These are phyloP conservation scores for Melastoma malabathricum DNA, from an alignment of 345 rosid genomes.

Conservation along the genomic window DNA sequence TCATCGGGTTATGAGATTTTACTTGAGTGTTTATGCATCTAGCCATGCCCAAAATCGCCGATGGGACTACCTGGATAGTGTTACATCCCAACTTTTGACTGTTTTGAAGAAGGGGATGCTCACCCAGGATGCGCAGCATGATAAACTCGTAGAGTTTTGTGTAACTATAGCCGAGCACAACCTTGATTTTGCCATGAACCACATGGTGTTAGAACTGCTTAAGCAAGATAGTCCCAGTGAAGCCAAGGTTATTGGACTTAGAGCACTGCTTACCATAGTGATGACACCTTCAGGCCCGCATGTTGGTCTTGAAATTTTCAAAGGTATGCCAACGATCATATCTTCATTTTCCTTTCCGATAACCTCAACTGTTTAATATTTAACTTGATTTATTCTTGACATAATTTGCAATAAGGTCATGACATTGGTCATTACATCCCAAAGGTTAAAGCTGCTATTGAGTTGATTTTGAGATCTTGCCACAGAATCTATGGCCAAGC, in stretches of 20 bases:
- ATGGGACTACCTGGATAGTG: constrained; percentile 98
- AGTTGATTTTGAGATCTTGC: constrained; percentile 84
- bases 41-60: constrained; percentile 82
- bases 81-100: constrained; percentile 88
- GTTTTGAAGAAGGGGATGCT: constrained; percentile 86
- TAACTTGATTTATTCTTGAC: constrained; percentile 7
- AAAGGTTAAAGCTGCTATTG: constrained; percentile 95
- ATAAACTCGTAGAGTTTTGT: constrained; percentile 95
- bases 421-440: constrained; percentile 90
- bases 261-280: constrained; percentile 88
- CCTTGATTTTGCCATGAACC: constrained; percentile 98
- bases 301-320: constrained; percentile 80
- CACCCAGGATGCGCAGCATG: constrained; percentile 93
- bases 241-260: constrained; percentile 94
- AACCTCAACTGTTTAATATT: constrained; percentile 6
- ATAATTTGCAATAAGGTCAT: constrained; percentile 40
- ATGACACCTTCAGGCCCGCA: constrained; percentile 84
- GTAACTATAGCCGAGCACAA: constrained; percentile 95
- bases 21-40: constrained; percentile 89
- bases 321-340: constrained; percentile 29
- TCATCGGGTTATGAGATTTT: constrained; percentile 92
- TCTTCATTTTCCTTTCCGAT: background rate
- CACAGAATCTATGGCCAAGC: constrained; percentile 77
- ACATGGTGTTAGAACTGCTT: constrained; percentile 87
- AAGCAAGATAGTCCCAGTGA: constrained; percentile 93